A percentile compares a stretch with the other conserved stretches of the same genome.
Conservation (phyloP, 83 land plant species). For the Picea engelmannii region DNA sequence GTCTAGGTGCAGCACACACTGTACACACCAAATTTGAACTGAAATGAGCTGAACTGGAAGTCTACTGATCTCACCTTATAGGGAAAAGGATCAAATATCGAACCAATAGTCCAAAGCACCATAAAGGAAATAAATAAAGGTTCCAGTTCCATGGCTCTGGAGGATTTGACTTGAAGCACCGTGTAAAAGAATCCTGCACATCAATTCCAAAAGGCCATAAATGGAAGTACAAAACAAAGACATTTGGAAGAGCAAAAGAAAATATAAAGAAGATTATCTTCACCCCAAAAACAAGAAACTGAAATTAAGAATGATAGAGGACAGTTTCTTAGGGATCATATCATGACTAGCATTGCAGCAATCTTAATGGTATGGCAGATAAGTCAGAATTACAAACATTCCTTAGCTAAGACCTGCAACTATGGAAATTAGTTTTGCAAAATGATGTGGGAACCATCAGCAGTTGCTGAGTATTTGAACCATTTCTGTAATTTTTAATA, state of each 20-base stretch:
- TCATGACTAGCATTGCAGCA: no score
- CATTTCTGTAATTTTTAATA: no score
- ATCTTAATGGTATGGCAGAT: no score
- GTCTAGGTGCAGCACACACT: no score
- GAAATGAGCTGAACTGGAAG: neutral
- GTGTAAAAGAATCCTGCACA: constrained; percentile 87
- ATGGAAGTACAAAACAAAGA: neutral
- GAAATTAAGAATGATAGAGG: neutral
- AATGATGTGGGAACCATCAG: no score
- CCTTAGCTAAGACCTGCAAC: no score
- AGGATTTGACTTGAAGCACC: constrained; percentile 96
- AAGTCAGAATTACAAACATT: no score
- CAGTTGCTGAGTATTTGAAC: no score
- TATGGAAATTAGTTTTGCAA: no score
- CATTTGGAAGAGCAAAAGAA: neutral
- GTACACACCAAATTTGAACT: neutral
- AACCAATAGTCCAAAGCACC: constrained; percentile 84
- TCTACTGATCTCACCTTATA: constrained; percentile 45
- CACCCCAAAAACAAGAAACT: neutral
- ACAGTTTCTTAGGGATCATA: no score
- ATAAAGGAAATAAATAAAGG: constrained; percentile 90
- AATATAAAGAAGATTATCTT: neutral
- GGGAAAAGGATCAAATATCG: constrained; percentile 86
- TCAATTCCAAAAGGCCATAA: constrained; percentile 7
- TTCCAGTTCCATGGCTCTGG: constrained; percentile 99